Conservation (phyloP, 352 stramenopile species). For the Blastocystis sp. region DNA sequence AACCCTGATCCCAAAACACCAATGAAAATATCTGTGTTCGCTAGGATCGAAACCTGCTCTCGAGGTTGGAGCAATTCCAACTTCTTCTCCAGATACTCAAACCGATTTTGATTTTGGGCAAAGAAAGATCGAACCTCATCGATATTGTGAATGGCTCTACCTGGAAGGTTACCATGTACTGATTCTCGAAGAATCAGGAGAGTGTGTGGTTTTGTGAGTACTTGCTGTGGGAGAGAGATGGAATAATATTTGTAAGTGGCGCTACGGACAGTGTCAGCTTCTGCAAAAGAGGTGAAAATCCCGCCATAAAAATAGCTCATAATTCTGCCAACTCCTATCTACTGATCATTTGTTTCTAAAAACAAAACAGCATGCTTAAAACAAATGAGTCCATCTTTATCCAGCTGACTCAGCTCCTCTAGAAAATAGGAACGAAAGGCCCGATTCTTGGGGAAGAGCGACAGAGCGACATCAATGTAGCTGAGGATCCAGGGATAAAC, state of each 20-base stretch:
- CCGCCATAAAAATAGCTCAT: slow-evolving; percentile 27
- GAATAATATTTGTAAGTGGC: slow-evolving; percentile 16
- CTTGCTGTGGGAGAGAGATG: neutral
- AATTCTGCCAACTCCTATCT: slow-evolving; percentile 40
- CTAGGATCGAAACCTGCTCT: neutral
- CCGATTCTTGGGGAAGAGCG: neutral
- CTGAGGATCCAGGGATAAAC: slow-evolving; percentile 47
- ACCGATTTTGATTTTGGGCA: neutral
- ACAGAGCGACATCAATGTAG: slow-evolving; percentile 11
- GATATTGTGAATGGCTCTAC: slow-evolving; percentile 14
- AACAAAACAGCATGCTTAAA: neutral
- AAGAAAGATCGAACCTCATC: slow-evolving; percentile 31
- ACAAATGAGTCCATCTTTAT: neutral
- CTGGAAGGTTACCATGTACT: slow-evolving; percentile 40
- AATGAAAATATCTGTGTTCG: slow-evolving; percentile 35
- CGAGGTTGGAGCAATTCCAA: slow-evolving; percentile 17
- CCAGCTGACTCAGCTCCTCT: neutral
- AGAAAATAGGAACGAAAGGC: neutral
- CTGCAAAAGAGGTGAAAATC: neutral
- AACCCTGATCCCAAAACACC: slow-evolving; percentile 27
- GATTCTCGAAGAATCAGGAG: slow-evolving; percentile 5
- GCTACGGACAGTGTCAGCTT: slow-evolving; percentile 29
- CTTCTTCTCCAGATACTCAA: slow-evolving; percentile 6
- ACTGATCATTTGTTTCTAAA: neutral
- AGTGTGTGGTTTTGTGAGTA: neutral